Conservation (phyloP, 176 grass and related monocot species). For the Poa annua region DNA sequence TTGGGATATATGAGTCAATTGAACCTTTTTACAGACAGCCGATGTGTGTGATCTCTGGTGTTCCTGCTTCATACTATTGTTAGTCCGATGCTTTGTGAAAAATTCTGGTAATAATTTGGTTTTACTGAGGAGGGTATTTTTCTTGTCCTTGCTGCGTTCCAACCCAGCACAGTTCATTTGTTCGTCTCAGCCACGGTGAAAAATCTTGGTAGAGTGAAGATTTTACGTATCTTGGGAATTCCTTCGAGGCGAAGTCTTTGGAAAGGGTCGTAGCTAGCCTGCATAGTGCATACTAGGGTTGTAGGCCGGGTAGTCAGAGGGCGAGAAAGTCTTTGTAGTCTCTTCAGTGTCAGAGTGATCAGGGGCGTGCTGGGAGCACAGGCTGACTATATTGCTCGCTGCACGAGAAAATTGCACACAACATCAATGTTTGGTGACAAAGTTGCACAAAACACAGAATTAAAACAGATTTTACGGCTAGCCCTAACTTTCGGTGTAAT, state of each 20-base stretch:
- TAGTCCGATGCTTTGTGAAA: neutral
- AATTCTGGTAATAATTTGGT: neutral
- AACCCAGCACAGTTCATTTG: neutral
- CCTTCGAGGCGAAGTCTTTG: neutral
- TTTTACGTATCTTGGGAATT: no score
- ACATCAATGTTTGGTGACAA: no score
- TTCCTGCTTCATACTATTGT: neutral
- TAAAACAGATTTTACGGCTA: no score
- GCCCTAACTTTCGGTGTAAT: no score
- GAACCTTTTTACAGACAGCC: neutral
- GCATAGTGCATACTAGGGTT: neutral
- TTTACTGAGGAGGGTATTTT: neutral
- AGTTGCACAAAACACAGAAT: no score
- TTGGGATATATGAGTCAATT: conserved; percentile 15
- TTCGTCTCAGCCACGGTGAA: neutral
- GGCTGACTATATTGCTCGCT: no score
- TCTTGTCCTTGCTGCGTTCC: neutral
- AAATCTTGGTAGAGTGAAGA: neutral
- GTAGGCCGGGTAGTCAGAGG: neutral
- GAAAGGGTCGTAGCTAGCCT: neutral
- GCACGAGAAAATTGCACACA: no score
- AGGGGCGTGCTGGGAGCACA: neutral
- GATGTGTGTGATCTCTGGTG: neutral
- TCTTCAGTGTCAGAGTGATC: neutral
- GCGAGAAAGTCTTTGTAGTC: conserved; percentile 5